phyloP scores from a whole-genome alignment of 495 filamentous ascomycete genomes.

The Penicillium fimorum region DNA sequence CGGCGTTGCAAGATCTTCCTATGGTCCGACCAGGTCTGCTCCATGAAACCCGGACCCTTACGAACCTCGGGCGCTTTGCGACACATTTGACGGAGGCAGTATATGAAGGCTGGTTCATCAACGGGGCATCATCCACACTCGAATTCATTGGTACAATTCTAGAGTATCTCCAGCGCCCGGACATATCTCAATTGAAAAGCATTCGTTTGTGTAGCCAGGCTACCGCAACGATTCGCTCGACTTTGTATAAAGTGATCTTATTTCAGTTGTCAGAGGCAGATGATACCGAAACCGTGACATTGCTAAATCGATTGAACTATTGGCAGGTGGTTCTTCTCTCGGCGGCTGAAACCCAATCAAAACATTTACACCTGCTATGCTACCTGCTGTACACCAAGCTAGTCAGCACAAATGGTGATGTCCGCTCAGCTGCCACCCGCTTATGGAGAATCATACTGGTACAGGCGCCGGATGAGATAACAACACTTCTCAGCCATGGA shows the following conservation, averaged over 20 bases:
- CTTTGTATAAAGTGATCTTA: slow-evolving; percentile 73
- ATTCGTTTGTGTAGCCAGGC: slow-evolving; percentile 85
- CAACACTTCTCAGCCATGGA: slow-evolving; percentile 65
- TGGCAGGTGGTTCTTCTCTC: slow-evolving; percentile 92
- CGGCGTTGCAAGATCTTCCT: slow-evolving; percentile 65
- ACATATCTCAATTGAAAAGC: slow-evolving; percentile 74
- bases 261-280: slow-evolving; percentile 82
- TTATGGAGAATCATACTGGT: slow-evolving; percentile 89
- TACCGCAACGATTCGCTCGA: slow-evolving; percentile 67
- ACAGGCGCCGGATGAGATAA: slow-evolving; percentile 85
- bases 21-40: slow-evolving; percentile 68
- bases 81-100: slow-evolving; percentile 82
- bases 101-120: slow-evolving; percentile 93
- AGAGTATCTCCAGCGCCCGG: slow-evolving; percentile 85
- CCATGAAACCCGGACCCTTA: slow-evolving; percentile 78
- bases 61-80: slow-evolving; percentile 77
- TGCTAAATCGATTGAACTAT: slow-evolving; percentile 82
- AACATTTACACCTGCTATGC: slow-evolving; percentile 78
- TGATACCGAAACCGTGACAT: slow-evolving; percentile 60
- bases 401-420: slow-evolving; percentile 57
- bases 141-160: slow-evolving; percentile 83
- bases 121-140: slow-evolving; percentile 70
- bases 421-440: slow-evolving; percentile 76
- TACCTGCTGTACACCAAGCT: slow-evolving; percentile 87
- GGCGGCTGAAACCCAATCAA: slow-evolving; percentile 68